Evolutionary conservation across 164 flowering plant genomes (phyloP), one percentile per base, ranked within the genome.

Genomic region (Liquidambar formosana): DNA sequence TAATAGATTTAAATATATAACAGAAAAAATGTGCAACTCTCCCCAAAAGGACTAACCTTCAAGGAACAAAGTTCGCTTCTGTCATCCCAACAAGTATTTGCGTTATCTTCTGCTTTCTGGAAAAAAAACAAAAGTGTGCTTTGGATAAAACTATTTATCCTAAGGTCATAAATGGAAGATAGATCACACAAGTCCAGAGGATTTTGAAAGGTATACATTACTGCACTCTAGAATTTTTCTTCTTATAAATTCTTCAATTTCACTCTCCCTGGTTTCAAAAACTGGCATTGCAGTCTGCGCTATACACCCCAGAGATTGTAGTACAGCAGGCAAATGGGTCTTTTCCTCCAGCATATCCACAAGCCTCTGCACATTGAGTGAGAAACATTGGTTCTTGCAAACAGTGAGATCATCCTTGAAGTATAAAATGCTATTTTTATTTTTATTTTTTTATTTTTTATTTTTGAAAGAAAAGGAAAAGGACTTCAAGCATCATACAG

Each of bases 201-300:
- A 63, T 27, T 52, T 41, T 16, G 23, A 58, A 77, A 73, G 38
- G 23, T 85, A 75, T 90, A 93, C 99, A 70, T 76, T 77, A 73
- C 83, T 77, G 63, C 79, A 70, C 33, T 80, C 73, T 38, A 95
- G 78, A 68, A 95, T 85, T 61, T 88, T 79, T 76, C 68, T 80
- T 73, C 76, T 84, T 67, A 95, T 88, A 66, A 89, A 95, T 25
- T 76, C 91, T 41, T 78, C 80, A 77, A 95, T 82, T 78, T 95
- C 98, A 61, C 66, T 83, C 81, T 95, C 99, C 73, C 97, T 85
- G 63, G 99, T 95, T 81, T 95, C 99, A 83, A 91, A 95, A 68
- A 95, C 90, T 19, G 98, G 86, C 94, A 89, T 88, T 53, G 99
- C 99, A 71, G 87, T 88, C 79, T 95, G 89, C 5, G 98, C 99